Evolutionary conservation across 805 yeast species (phyloP), one percentile per base, ranked within the genome.

Genomic region (Sugiyamaella smithiae): DNA sequence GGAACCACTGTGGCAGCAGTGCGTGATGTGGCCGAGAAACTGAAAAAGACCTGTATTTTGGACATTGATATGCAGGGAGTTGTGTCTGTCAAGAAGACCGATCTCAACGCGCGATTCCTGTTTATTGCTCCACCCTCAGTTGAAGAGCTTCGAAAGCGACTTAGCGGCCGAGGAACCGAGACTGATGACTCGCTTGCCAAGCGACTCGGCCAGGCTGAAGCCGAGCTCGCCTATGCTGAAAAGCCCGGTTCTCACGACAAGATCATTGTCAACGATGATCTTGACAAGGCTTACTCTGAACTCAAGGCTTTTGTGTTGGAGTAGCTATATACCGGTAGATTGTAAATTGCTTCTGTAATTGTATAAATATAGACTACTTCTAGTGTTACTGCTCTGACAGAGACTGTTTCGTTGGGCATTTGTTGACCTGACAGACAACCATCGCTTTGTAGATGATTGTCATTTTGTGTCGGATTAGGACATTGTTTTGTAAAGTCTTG

Each of bases 11-110:
- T 88, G 60, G 84, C 81, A 63, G 84, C 96, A 25, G 97, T 93
- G 40, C 77, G 85, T 59, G 84, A 82, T 55, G 90, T 86, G 40
- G 67, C 74, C 26, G 57, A 56, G 24, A 68, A 69, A 45, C 66
- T 75, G 52, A 86, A 88, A 59, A 81, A 77, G 67, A 84, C 83
- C 46, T 93, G 98, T 73, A 83, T 93, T 54, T 76, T 93, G 65
- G 99, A 93, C 70, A 93, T 93, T 57, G 99, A 93, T 77, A 90
- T 91, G 97, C 98, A 93, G 73, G 99, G 99, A 57, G 99, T 93
- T 61, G 84, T 86, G 71, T 77, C 88, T 22, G 97, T 93, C 56
- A 93, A 93, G 72, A 71, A 80, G 48, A 80, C 96, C 14, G 79
- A 80, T 57, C 75, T 93, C 60, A 81, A 87, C 59, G 97, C 99